Percentiles rank a stretch among this genome's conserved stretches.
Evolutionary conservation across 2,329 filamentous ascomycete genomes (phyloP).

Genomic region (Diaporthe sp.): DNA sequence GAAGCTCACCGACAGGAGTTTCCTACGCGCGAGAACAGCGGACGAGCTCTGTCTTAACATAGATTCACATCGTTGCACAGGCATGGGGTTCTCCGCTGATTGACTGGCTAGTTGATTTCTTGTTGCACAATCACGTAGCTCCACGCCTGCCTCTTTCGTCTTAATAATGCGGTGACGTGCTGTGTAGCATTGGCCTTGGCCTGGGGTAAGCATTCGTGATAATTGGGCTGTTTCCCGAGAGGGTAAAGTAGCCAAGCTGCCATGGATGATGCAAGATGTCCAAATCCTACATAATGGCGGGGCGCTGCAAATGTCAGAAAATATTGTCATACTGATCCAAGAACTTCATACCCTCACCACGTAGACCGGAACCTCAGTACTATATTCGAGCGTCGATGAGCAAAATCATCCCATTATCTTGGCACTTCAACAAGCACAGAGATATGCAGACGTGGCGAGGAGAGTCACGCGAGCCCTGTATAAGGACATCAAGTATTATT

Average conservation of each 20-base stretch:
- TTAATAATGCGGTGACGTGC: not conserved
- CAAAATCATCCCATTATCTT: not conserved
- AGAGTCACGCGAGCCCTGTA: not conserved
- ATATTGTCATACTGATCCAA: no score
- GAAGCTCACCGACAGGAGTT: not conserved
- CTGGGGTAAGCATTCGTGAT: not conserved
- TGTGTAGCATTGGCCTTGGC: not conserved
- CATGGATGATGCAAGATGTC: slow-evolving; percentile 11
- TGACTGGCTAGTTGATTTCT: not conserved
- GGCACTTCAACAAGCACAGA: not conserved
- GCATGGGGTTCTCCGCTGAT: not conserved
- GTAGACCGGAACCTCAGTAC: not conserved
- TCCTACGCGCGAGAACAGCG: not conserved
- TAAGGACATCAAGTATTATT: not conserved
- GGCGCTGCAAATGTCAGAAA: not conserved
- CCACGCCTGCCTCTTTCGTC: slow-evolving; percentile 2
- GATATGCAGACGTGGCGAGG: not conserved
- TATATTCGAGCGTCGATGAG: not conserved
- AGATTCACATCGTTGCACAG: not conserved
- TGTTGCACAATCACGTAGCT: slow-evolving; percentile 5
- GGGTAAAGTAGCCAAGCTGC: slow-evolving; percentile 12
- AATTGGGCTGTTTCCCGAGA: not conserved
- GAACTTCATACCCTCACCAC: not conserved
- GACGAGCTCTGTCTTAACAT: not conserved
- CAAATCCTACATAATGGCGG: slow-evolving; percentile 3